Evolutionary conservation across 345 rosid species (phyloP).

Genomic region (Schrenkiella parvula): DNA sequence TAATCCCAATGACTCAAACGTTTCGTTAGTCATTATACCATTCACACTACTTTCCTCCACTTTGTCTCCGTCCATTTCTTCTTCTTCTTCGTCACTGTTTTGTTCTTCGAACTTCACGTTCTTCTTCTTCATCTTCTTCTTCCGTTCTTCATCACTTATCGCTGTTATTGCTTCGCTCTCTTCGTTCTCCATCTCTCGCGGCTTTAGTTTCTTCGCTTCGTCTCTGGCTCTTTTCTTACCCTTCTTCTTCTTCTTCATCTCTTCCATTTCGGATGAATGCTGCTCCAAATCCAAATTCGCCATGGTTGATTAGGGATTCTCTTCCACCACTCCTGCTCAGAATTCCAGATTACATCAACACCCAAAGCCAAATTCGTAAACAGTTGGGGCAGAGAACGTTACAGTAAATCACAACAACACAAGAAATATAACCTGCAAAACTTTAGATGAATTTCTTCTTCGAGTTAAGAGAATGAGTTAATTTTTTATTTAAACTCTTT

Average conservation of each 20-base stretch:
- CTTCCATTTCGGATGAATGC: conserved; percentile 16
- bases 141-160: background rate
- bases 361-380: background rate
- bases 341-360: too few relatives aligned
- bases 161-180: background rate
- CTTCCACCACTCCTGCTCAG: too few relatives aligned
- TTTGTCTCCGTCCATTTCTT: conserved; percentile 11
- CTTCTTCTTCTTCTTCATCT: conserved; percentile 12
- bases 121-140: conserved; percentile 35
- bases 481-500: background rate
- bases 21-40: conserved; percentile 74
- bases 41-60: conserved; percentile 30
- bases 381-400: background rate
- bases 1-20: conserved; percentile 66
- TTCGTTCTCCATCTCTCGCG: background rate
- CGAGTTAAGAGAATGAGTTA: too few relatives aligned
- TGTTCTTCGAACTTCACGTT: conserved; percentile 10
- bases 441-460: background rate
- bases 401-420: background rate
- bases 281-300: conserved; percentile 20
- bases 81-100: conserved; percentile 1
- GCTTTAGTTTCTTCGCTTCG: background rate
- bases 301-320: too few relatives aligned
- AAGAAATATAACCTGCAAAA: background rate
- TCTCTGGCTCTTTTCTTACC: conserved; percentile 23